Conservation (phyloP, 257 asterid species). For the Petunia secreta region DNA sequence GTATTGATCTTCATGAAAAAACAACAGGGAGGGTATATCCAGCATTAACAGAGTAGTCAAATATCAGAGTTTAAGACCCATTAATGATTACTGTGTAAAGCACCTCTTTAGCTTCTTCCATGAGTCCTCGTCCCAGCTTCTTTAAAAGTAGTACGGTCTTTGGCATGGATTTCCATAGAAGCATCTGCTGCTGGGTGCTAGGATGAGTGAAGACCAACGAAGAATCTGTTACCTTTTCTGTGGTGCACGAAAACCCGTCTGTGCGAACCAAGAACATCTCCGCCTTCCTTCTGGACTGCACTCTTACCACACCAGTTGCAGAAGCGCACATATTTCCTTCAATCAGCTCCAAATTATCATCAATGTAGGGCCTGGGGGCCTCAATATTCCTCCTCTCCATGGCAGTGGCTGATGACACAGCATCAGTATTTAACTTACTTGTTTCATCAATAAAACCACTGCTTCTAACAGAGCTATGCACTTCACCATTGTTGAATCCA, state of each 20-base stretch:
- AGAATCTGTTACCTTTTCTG: slow-evolving; percentile 96
- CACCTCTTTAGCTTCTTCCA: slow-evolving; percentile 99
- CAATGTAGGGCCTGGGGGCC: slow-evolving; percentile 55
- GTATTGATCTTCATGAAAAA: slow-evolving; percentile 10
- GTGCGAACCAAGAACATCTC: slow-evolving; percentile 99
- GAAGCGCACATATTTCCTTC: slow-evolving; percentile 89
- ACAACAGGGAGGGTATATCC: neutral
- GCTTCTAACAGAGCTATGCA: slow-evolving; percentile 36
- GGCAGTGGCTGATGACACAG: slow-evolving; percentile 34
- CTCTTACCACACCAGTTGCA: slow-evolving; percentile 95
- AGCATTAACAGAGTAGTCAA: slow-evolving; percentile 23
- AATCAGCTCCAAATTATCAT: slow-evolving; percentile 62
- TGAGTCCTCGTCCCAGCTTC: slow-evolving; percentile 93
- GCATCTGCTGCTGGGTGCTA: slow-evolving; percentile 99
- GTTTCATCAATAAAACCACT: slow-evolving; percentile 43
- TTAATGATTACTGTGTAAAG: neutral
- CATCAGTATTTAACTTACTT: slow-evolving; percentile 39
- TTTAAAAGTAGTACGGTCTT: slow-evolving; percentile 86
- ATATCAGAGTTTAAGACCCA: slow-evolving; percentile 13
- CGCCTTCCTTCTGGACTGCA: slow-evolving; percentile 95
- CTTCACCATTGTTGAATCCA: slow-evolving; percentile 36
- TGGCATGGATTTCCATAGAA: slow-evolving; percentile 94
- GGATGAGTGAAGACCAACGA: slow-evolving; percentile 98
- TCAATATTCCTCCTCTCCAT: slow-evolving; percentile 44
- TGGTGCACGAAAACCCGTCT: slow-evolving; percentile 86